Base-by-base conservation (phyloP, 495 filamentous ascomycete species). In the Penicillium manginii region DNA sequence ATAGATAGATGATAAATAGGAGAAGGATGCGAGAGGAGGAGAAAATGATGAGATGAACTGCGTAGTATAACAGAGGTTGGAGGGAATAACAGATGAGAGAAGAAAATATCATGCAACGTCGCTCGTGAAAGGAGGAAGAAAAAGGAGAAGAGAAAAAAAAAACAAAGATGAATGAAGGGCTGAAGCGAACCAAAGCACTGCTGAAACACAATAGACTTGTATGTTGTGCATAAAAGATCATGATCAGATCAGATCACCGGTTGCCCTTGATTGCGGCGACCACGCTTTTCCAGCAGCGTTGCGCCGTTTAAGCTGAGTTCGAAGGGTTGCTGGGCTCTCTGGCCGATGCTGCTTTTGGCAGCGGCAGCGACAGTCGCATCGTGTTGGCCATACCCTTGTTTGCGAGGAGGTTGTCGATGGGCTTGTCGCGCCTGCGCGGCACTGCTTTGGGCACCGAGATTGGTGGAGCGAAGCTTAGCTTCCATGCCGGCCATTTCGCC, bases 261-360 rank as follows among this genome's bases (percentile, higher is more conserved):
- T 48, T 72, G 68, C n/a, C 52, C 62, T n/a, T 70, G 67, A 12
- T 75, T 67, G 42, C 71, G 74, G 49, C 75, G 69, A 9, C 83
- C 84, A 61, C 94, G 81, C 59, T 92, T 83, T 9, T 92, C 92
- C 1, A 98, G 76, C 55, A 98, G 76, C 21, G 92, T 97, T 4
- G 96, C 88, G 55, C 92, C 91, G 57, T 96, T 90, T 15, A 98
- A 77, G 68, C 85, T 97, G 31, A 98, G 81, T 73, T 98, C 94
- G 62, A 98, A 98, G 1, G 89, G 86, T 19, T 78, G 74, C 35
- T 86, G 87, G 50, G 85, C 81, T 54, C 84, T 82, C 57, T 81
- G 77, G 17, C 80, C 82, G 11, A 91, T 90, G 63, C 89, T 86
- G 64, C 87, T 84, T 71, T 86, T 87, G n/a, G 90, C 91, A 6